Conservation (phyloP, 257 asterid species). For the Przewalskia tangutica region DNA sequence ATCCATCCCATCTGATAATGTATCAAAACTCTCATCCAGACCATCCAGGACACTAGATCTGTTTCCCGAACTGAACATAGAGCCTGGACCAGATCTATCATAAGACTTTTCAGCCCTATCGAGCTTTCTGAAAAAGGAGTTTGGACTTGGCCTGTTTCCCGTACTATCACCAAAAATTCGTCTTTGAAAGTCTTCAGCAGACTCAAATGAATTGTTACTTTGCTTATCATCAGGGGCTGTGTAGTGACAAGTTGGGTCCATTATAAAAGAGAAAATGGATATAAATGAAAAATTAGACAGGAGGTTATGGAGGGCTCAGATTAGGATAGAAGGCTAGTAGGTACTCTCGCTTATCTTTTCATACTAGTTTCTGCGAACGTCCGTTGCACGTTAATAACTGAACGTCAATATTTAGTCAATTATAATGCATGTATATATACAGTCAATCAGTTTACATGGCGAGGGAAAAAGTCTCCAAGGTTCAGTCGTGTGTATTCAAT, state of each 20-base stretch:
- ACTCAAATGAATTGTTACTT: constrained; percentile 19
- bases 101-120: constrained; percentile 43
- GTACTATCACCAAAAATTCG: constrained; percentile 22
- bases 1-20: constrained; percentile 58
- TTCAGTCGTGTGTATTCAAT: too few species aligned
- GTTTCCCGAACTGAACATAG: constrained; percentile 15
- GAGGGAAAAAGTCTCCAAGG: too few species aligned
- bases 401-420: too few species aligned
- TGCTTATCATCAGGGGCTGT: constrained; percentile 1
- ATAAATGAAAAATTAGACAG: background rate
- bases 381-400: too few species aligned
- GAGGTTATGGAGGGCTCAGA: background rate
- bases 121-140: constrained; percentile 36
- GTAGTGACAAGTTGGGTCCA: background rate
- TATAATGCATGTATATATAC: too few species aligned
- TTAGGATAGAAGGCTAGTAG: background rate
- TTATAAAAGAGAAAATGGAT: background rate
- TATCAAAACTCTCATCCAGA: constrained; percentile 25
- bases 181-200: constrained; percentile 39
- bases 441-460: too few species aligned
- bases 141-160: constrained; percentile 12
- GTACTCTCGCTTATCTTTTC: too few species aligned
- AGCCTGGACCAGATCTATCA: constrained; percentile 24
- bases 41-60: constrained; percentile 22
- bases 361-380: too few species aligned